These are phyloP conservation scores for Blepharisma stoltei DNA, from an alignment of 73 alveolate genomes.

Conservation along the genomic window DNA sequence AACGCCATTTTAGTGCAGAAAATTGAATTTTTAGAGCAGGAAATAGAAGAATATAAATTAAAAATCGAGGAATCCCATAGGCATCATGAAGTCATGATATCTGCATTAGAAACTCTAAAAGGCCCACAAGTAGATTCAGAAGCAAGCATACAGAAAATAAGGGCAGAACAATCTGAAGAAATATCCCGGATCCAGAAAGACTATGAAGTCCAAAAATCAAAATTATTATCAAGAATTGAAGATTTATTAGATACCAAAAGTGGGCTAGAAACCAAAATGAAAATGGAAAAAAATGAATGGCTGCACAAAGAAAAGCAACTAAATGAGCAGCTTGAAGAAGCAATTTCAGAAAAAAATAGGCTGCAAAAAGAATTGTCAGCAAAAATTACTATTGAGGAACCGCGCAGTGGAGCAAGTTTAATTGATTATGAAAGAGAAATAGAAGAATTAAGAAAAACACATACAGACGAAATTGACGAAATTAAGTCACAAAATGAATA, in stretches of 20 bases:
- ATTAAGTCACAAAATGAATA: slow-evolving; percentile 51
- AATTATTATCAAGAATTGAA: background rate
- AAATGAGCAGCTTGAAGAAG: slow-evolving; percentile 4
- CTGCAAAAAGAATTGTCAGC: background rate
- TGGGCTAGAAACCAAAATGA: background rate
- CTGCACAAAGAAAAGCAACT: background rate
- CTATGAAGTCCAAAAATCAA: background rate
- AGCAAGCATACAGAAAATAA: slow-evolving; percentile 7
- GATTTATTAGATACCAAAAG: slow-evolving; percentile 15
- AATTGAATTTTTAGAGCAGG: slow-evolving; percentile 64
- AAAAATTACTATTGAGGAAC: background rate
- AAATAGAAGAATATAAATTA: slow-evolving; percentile 23
- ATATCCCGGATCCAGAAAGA: background rate
- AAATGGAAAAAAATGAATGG: slow-evolving; percentile 21
- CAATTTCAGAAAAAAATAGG: background rate
- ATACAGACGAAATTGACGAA: background rate
- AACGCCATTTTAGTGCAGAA: slow-evolving; percentile 76
- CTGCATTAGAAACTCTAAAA: too few species aligned
- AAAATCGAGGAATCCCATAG: slow-evolving; percentile 35
- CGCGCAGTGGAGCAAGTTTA: slow-evolving; percentile 53
- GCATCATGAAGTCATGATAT: too few species aligned
- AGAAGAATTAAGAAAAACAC: background rate
- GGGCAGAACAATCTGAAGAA: slow-evolving; percentile 30
- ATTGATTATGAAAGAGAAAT: slow-evolving; percentile 42
- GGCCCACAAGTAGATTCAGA: background rate